phyloP scores from a whole-genome alignment of 1,284 basidiomycete genomes.

The Puccinia coronata region DNA sequence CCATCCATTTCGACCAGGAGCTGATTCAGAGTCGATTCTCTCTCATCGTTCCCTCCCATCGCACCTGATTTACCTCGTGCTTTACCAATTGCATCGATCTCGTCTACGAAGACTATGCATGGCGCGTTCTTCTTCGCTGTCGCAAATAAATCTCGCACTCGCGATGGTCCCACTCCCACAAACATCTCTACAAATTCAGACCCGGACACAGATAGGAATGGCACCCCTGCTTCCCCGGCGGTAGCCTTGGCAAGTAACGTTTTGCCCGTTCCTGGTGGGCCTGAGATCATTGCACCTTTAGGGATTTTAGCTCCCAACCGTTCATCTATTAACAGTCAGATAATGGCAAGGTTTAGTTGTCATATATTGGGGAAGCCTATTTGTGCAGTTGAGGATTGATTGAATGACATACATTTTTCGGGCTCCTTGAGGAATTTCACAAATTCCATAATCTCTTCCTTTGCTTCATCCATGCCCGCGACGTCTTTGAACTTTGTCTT shows the following conservation, averaged over 20 bases:
- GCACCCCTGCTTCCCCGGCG: slow-evolving; percentile 93
- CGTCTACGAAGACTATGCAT: slow-evolving; percentile 96
- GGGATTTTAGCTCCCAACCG: slow-evolving; percentile 98
- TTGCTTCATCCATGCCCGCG: slow-evolving; percentile 99
- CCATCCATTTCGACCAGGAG: slow-evolving; percentile 99
- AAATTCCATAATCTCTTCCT: slow-evolving; percentile 99
- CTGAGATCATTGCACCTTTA: slow-evolving; percentile 94
- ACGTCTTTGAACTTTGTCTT: slow-evolving; percentile 93
- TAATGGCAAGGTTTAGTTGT: neutral
- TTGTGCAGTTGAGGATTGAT: neutral
- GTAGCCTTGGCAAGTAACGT: slow-evolving; percentile 97
- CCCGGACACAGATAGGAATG: slow-evolving; percentile 96
- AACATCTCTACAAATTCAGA: slow-evolving; percentile 99
- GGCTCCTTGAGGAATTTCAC: slow-evolving; percentile 99
- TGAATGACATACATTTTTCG: slow-evolving; percentile 65
- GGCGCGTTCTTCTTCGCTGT: slow-evolving; percentile 97
- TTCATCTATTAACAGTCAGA: slow-evolving; percentile 64
- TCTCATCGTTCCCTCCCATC: slow-evolving; percentile 95
- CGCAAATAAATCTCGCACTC: slow-evolving; percentile 95
- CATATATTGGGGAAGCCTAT: too few species aligned
- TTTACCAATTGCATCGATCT: slow-evolving; percentile 98
- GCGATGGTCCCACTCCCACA: slow-evolving; percentile 95
- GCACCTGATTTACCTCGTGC: slow-evolving; percentile 82
- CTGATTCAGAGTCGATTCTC: slow-evolving; percentile 97
- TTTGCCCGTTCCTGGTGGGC: slow-evolving; percentile 98